Evolutionary conservation across 225 moss, liverwort and hornwort genomes (phyloP), one percentile per base, ranked within the genome.

Genomic region (Polytrichum formosum): DNA sequence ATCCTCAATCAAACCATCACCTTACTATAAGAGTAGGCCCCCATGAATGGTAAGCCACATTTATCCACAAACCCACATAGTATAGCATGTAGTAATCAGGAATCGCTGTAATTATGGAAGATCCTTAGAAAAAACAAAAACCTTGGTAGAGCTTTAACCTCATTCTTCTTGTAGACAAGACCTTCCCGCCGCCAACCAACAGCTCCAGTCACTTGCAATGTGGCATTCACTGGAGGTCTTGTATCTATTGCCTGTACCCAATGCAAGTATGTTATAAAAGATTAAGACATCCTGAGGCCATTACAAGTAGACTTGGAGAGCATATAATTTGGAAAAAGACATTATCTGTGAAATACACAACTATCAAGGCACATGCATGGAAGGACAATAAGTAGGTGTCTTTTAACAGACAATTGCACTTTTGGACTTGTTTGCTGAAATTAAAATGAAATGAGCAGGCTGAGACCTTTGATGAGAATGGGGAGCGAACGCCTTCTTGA

Each of bases 141-240:
- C 16, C 46, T 46, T 46, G 46, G 46, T 46, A 46, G 46, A 46
- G 46, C 46, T 28, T 6, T 20, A 66, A 89, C 88, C 85, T 89
- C 88, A 63, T 89, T 89, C 61, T 89, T 89, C 78, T 89, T 89
- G 75, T 89, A 89, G 2, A 89, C 64, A 60, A 89, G 85, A 70
- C 88, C 88, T 78, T 89, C 88, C 69, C 88, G 76, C 46, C 88
- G 78, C 88, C 88, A 89, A 37, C 88, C 88, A 23, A 89, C 88
- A 81, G 88, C 88, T 60, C 88, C 88, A 65, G 88, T 89, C 28
- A 89, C 88, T 85, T 89, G 88, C 53, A 89, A 83, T 25, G 88
- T 89, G 25, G 88, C 88, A 75, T 89, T 89, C 18, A 77, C 72
- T n/a, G 88, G 83, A 27, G 88, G 76, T 53, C 85, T 89, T 55